Base-by-base conservation (phyloP, 2,329 filamentous ascomycete species). In the Curvularia spicifera region DNA sequence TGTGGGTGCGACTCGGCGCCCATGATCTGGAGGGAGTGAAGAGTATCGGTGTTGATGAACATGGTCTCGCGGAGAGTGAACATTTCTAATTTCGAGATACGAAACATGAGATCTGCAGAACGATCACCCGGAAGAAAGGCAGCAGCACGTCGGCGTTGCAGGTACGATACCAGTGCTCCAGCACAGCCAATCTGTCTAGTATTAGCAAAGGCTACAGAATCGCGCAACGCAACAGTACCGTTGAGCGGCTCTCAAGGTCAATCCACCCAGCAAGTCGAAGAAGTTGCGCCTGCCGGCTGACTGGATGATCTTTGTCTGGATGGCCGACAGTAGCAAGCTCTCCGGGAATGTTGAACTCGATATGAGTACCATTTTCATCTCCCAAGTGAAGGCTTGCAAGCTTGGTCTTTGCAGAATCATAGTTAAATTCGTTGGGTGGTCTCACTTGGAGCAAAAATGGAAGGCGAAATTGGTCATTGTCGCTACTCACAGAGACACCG, bases 1-100 rank as follows among this genome's bases (percentile, higher is more conserved):
- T 92, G 93, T 4, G 91, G 93, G 74, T 96, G 92, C 10, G 86
- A 86, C 73, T 97, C 93, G 1, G 89, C 87, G 54, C 90, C 89
- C 26, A 97, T 82, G 28, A 99, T 91, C 68, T 97, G 94, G 8
- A 99, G 83, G 1, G 93, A 93, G 13, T 86, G 78, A 42, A 98
- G 79, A 0, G 93, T 91, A 70, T 97, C 92, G 2, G 85, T 80
- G 66, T 91, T 95, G 65, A 97, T 82, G 69, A 95, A 91, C 87
- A 90, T 89, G 0, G 81, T 84, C 43, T 83, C 82, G 22, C 77
- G 77, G 24, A 97, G 79, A 31, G 84, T 89, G 75, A 96, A 93
- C 86, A 91, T 93, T 69, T 90, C 84, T 10, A 97, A 77, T 0
- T 81, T 83, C 24, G 77, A 81, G 26, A 96, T 81, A 6, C 81